phyloP scores from a whole-genome alignment of 2,329 filamentous ascomycete genomes.

The Mariannaea elegans region DNA sequence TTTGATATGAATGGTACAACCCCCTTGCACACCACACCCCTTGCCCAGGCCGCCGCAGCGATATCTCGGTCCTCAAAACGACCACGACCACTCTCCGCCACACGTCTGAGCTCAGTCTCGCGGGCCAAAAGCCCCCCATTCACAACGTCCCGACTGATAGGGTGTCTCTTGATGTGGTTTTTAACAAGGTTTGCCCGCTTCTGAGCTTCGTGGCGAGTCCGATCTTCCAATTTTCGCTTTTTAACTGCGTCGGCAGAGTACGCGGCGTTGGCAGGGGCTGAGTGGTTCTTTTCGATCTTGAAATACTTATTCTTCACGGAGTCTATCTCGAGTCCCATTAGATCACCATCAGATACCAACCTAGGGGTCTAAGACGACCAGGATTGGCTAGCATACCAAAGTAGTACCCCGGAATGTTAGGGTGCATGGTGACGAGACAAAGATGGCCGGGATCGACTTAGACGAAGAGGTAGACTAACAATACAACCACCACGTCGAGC shows the following conservation, averaged over 20 bases:
- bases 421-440: constrained; percentile 36
- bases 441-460: too few relatives aligned
- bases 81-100: constrained; percentile 32
- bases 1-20: constrained; percentile 47
- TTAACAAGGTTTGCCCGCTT: constrained; percentile 44
- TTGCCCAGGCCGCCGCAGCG: constrained; percentile 49
- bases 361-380: too few relatives aligned
- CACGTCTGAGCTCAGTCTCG: constrained; percentile 35
- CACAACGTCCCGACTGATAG: constrained; percentile 47
- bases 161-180: constrained; percentile 51
- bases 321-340: constrained; percentile 48
- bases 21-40: constrained; percentile 52
- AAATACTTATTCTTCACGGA: constrained; percentile 72
- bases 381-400: constrained; percentile 52
- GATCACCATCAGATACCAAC: too few relatives aligned
- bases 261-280: constrained; percentile 57
- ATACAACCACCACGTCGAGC: too few relatives aligned
- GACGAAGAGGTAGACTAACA: too few relatives aligned
- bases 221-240: constrained; percentile 59
- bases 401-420: constrained; percentile 62
- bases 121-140: constrained; percentile 37
- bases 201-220: constrained; percentile 39
- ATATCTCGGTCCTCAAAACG: constrained; percentile 37
- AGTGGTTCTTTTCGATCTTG: constrained; percentile 67
- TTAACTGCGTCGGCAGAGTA: constrained; percentile 70